Evolutionary conservation across 2,329 filamentous ascomycete genomes (phyloP).

Genomic region (Trichoderma sp.): DNA sequence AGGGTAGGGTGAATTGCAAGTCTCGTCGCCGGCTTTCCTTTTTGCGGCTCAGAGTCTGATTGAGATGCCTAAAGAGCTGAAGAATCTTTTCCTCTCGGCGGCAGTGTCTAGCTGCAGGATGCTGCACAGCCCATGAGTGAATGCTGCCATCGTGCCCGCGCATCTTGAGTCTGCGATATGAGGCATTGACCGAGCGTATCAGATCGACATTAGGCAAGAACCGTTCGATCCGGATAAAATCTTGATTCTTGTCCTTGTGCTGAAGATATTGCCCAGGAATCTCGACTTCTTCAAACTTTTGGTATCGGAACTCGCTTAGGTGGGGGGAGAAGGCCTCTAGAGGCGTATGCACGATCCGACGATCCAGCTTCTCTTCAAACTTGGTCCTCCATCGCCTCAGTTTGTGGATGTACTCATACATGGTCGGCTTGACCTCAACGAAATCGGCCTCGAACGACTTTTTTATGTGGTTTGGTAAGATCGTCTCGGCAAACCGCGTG

Average conservation of each 20-base stretch:
- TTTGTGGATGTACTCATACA: conserved; percentile 98
- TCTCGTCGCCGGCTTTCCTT: conserved; percentile 94
- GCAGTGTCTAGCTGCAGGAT: conserved; percentile 88
- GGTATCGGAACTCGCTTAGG: conserved; percentile 93
- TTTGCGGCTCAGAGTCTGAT: conserved; percentile 83
- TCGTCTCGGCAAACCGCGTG: conserved; percentile 91
- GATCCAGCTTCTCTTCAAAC: conserved; percentile 95
- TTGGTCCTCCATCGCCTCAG: conserved; percentile 93
- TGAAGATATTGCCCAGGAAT: conserved; percentile 95
- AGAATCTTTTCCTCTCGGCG: conserved; percentile 91
- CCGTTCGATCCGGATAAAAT: conserved; percentile 95
- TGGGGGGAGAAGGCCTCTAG: conserved; percentile 86
- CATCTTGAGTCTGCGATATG: conserved; percentile 90
- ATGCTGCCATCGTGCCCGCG: conserved; percentile 95
- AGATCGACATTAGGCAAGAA: conserved; percentile 95
- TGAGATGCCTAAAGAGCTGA: conserved; percentile 96
- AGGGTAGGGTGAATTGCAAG: conserved; percentile 89
- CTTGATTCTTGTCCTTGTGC: conserved; percentile 98
- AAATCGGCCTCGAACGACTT: conserved; percentile 98
- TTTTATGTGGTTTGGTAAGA: conserved; percentile 89
- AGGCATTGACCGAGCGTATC: conserved; percentile 84
- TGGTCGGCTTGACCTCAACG: conserved; percentile 89
- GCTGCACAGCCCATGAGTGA: conserved; percentile 95
- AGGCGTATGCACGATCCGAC: conserved; percentile 67
- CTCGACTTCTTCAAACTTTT: conserved; percentile 98